These are phyloP conservation scores for Apophysomyces variabilis DNA, from an alignment of 371 early-diverging fungal genomes.

Conservation along the genomic window DNA sequence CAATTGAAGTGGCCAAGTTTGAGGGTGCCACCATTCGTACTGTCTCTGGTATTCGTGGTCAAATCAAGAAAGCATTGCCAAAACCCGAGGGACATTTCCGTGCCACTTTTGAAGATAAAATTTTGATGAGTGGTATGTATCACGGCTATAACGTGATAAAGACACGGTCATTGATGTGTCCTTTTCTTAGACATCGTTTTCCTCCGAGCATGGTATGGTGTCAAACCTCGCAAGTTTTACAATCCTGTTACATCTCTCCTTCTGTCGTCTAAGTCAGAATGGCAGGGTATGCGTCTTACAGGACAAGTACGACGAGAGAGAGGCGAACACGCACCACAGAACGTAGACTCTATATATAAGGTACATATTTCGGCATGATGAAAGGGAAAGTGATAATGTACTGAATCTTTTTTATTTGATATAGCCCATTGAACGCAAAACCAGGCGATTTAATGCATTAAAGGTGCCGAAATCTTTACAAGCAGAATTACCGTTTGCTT, in stretches of 20 bases:
- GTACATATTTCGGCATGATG: constrained; percentile 34
- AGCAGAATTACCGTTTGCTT: constrained; percentile 87
- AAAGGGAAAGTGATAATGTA: neutral
- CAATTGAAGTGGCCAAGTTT: constrained; percentile 98
- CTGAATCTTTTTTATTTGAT: neutral
- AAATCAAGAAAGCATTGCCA: constrained; percentile 91
- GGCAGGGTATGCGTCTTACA: constrained; percentile 92
- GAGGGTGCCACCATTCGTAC: constrained; percentile 96
- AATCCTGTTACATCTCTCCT: constrained; percentile 93
- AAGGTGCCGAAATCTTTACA: constrained; percentile 84
- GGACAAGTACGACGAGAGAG: constrained; percentile 88
- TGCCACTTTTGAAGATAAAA: constrained; percentile 99
- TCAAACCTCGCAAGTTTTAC: constrained; percentile 92
- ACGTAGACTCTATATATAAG: constrained; percentile 85
- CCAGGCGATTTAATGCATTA: constrained; percentile 85
- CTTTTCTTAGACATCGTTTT: constrained; percentile 90
- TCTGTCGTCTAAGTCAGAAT: constrained; percentile 67
- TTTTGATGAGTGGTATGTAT: constrained; percentile 79
- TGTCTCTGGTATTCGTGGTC: constrained; percentile 98
- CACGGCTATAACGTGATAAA: neutral
- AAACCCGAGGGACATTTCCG: constrained; percentile 96
- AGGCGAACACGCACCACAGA: constrained; percentile 67
- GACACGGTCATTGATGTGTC: too few species aligned
- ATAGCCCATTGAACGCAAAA: constrained; percentile 81
- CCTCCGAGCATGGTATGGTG: constrained; percentile 96